Conservation (phyloP, 441 rosid species). For the Aleurites moluccanus region DNA sequence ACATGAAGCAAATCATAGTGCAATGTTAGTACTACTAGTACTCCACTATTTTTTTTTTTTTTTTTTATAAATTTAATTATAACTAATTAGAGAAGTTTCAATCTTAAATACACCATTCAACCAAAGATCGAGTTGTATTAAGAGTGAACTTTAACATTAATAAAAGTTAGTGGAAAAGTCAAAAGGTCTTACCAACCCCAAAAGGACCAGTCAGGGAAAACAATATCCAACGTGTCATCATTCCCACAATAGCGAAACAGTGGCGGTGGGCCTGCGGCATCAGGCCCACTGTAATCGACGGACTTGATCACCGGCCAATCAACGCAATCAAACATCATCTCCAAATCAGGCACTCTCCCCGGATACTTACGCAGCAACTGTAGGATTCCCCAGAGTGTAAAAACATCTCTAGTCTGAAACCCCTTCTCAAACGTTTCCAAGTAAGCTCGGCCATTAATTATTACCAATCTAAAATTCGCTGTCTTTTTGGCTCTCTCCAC, state of each 20-base stretch:
- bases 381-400: slow-evolving; percentile 65
- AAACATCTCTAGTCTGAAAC: slow-evolving; percentile 61
- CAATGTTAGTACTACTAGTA: too few relatives aligned
- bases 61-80: too few relatives aligned
- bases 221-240: slow-evolving; percentile 51
- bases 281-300: slow-evolving; percentile 28
- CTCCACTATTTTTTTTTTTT: too few relatives aligned
- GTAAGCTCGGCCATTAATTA: slow-evolving; percentile 53
- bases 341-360: slow-evolving; percentile 60
- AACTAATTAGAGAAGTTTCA: too few relatives aligned
- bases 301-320: slow-evolving; percentile 59
- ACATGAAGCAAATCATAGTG: too few relatives aligned
- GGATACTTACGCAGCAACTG: slow-evolving; percentile 63
- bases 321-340: slow-evolving; percentile 64
- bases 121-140: too few relatives aligned
- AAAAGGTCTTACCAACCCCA: slow-evolving; percentile 61
- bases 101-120: too few relatives aligned
- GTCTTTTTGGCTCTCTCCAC: slow-evolving; percentile 44
- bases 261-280: slow-evolving; percentile 47
- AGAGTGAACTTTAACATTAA: too few relatives aligned
- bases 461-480: slow-evolving; percentile 49
- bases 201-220: slow-evolving; percentile 76
- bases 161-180: too few relatives aligned
- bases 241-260: slow-evolving; percentile 61
- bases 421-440: slow-evolving; percentile 40